Evolutionary conservation across 2,329 filamentous ascomycete genomes (phyloP).

Genomic region (Aspergillus awamori): DNA sequence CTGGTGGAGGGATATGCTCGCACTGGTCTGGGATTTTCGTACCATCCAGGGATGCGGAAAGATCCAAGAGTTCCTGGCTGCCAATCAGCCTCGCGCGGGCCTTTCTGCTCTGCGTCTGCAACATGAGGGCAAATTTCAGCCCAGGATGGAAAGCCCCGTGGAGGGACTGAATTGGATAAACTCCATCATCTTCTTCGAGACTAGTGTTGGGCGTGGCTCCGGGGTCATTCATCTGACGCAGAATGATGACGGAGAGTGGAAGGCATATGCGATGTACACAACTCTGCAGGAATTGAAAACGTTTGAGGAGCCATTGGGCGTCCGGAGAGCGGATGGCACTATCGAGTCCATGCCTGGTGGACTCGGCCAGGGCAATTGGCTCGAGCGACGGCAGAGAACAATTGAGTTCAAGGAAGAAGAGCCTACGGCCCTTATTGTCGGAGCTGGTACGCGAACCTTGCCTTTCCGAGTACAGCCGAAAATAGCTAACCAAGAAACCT

Average conservation of each 20-base stretch:
- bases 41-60: constrained; percentile 35
- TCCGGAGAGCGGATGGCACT: constrained; percentile 38
- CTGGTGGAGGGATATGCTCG: constrained; percentile 47
- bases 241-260: constrained; percentile 35
- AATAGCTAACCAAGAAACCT: background rate
- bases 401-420: constrained; percentile 40
- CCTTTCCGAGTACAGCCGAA: background rate
- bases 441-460: constrained; percentile 35
- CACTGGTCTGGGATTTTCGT: constrained; percentile 44
- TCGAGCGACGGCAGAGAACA: constrained; percentile 37
- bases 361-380: constrained; percentile 39
- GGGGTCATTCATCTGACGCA: constrained; percentile 43
- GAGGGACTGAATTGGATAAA: constrained; percentile 39
- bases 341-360: constrained; percentile 39
- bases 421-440: constrained; percentile 46
- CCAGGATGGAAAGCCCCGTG: constrained; percentile 31
- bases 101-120: constrained; percentile 37
- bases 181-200: constrained; percentile 46
- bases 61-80: constrained; percentile 36
- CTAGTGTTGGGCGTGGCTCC: constrained; percentile 37
- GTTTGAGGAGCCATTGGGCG: constrained; percentile 38
- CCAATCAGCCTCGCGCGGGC: constrained; percentile 28
- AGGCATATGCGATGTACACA: constrained; percentile 44
- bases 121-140: constrained; percentile 37
- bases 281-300: constrained; percentile 41